Evolutionary conservation across 441 rosid genomes (phyloP).

Genomic region (Gossypium schwendimanii): DNA sequence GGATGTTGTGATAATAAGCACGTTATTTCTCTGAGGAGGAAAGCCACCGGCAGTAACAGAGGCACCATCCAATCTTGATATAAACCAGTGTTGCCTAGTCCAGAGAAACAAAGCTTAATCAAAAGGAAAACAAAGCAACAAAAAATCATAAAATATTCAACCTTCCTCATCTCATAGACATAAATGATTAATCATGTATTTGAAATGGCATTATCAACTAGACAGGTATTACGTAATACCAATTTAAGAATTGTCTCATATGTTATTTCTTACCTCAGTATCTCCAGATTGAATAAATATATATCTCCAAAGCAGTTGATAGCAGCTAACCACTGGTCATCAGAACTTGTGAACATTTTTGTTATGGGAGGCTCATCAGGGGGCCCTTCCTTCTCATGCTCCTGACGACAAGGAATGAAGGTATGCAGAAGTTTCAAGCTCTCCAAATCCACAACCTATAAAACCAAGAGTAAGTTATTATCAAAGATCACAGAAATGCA

Average conservation of each 20-base stretch:
- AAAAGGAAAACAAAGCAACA: constrained; percentile 8
- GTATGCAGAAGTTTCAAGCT: constrained; percentile 53
- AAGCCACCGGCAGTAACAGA: constrained; percentile 91
- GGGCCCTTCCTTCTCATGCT: constrained; percentile 34
- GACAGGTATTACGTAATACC: neutral
- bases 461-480: neutral
- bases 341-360: constrained; percentile 68
- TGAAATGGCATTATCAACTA: neutral
- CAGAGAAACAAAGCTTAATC: constrained; percentile 7
- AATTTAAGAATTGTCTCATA: neutral
- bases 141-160: neutral
- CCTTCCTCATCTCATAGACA: neutral
- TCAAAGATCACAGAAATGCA: neutral
- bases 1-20: constrained; percentile 69
- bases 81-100: constrained; percentile 94
- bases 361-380: constrained; percentile 82
- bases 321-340: constrained; percentile 92
- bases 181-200: neutral
- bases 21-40: constrained; percentile 61
- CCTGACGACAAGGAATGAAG: constrained; percentile 54
- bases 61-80: constrained; percentile 85
- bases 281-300: constrained; percentile 71
- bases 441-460: constrained; percentile 59
- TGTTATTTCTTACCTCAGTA: constrained; percentile 46
- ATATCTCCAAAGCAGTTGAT: constrained; percentile 87